These are phyloP conservation scores for Glebionis coronaria DNA, from an alignment of 129 eudicot genomes.

Conservation along the genomic window DNA sequence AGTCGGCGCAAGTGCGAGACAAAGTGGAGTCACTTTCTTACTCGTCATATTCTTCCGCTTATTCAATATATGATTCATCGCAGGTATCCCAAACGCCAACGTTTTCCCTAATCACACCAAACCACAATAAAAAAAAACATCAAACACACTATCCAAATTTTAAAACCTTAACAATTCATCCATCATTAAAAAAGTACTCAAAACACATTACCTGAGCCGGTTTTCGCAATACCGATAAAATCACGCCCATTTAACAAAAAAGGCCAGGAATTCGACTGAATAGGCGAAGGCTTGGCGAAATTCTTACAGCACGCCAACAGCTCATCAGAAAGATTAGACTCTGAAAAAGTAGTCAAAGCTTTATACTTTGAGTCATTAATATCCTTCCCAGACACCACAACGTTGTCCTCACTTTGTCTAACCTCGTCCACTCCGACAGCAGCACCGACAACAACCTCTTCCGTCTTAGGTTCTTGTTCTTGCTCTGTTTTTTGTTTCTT, in stretches of 20 bases:
- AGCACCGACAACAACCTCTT: slow-evolving; percentile 2
- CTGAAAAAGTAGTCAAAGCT: slow-evolving; percentile 57
- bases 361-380: slow-evolving; percentile 55
- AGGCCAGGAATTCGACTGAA: slow-evolving; percentile 94
- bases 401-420: slow-evolving; percentile 51
- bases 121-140: background rate
- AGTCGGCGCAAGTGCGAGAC: slow-evolving; percentile 92
- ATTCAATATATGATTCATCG: slow-evolving; percentile 69
- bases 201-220: slow-evolving; percentile 99
- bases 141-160: slow-evolving; percentile 6
- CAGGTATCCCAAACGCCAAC: slow-evolving; percentile 90
- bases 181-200: no score
- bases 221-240: slow-evolving; percentile 91
- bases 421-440: slow-evolving; percentile 32
- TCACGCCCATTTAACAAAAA: slow-evolving; percentile 80
- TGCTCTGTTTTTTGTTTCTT: slow-evolving; percentile 29
- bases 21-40: slow-evolving; percentile 65
- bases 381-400: slow-evolving; percentile 88
- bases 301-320: slow-evolving; percentile 78
- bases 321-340: slow-evolving; percentile 55
- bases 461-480: slow-evolving; percentile 21
- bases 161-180: no score
- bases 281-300: slow-evolving; percentile 87
- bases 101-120: slow-evolving; percentile 68
- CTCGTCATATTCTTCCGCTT: slow-evolving; percentile 51